These are phyloP conservation scores for Teratosphaeria nubilosa DNA, from an alignment of 2,329 filamentous ascomycete species.

Conservation along the genomic window DNA sequence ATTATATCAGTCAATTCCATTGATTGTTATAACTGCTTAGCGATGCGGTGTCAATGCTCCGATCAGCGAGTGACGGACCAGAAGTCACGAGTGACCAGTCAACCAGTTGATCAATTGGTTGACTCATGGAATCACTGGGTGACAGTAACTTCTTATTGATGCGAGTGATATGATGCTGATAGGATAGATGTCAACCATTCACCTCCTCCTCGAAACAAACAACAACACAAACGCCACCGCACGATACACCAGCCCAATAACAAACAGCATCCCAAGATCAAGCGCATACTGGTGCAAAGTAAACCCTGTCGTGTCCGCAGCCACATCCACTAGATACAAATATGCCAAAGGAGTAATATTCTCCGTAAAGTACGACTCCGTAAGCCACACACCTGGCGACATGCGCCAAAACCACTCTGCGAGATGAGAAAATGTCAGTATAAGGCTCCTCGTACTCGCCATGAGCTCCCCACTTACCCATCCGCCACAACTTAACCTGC, in stretches of 20 bases:
- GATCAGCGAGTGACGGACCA: too few relatives aligned
- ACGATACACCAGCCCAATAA: conserved; percentile 20
- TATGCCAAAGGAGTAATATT: conserved; percentile 41
- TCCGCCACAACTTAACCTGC: conserved; percentile 41
- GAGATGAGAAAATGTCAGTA: background rate
- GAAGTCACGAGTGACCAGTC: background rate
- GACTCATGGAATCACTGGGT: background rate
- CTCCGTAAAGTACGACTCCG: conserved; percentile 47
- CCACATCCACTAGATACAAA: conserved; percentile 42
- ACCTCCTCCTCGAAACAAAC: background rate
- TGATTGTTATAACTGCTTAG: too few relatives aligned
- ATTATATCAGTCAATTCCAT: too few relatives aligned
- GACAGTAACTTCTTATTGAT: too few relatives aligned
- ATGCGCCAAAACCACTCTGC: conserved; percentile 41
- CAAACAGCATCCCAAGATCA: conserved; percentile 29
- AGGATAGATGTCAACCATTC: background rate
- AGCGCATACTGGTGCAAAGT: conserved; percentile 34
- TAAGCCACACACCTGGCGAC: conserved; percentile 46
- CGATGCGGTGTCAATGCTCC: background rate
- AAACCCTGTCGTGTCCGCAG: conserved; percentile 36
- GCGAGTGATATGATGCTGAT: background rate
- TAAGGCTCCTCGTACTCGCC: conserved; percentile 12
- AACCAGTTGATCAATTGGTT: background rate
- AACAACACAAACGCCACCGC: conserved; percentile 17
- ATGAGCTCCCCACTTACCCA: conserved; percentile 24